Conservation (phyloP, 805 yeast genomes). For the Candida ficus region DNA sequence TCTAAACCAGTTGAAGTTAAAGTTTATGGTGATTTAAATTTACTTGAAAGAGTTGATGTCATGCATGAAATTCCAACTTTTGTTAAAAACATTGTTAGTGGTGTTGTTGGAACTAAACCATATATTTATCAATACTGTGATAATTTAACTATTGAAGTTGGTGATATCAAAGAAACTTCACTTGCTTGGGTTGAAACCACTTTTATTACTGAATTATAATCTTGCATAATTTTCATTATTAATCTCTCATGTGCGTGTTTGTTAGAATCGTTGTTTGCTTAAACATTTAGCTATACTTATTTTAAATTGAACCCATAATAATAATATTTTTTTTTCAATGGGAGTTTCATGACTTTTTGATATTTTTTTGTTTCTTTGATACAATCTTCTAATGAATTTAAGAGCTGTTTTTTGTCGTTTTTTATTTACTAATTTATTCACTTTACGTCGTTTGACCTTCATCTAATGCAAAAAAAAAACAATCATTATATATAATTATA, state of each 20-base stretch:
- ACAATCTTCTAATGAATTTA: neutral
- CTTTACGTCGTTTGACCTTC: neutral
- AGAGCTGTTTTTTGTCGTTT: neutral
- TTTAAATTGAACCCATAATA: no score
- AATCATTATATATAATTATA: neutral
- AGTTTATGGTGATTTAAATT: slow-evolving; percentile 56
- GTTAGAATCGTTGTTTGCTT: neutral
- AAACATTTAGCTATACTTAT: neutral
- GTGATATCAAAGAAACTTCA: slow-evolving; percentile 49
- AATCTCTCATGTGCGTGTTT: neutral
- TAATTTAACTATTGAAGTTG: slow-evolving; percentile 44
- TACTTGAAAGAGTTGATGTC: slow-evolving; percentile 91
- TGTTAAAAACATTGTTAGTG: slow-evolving; percentile 88
- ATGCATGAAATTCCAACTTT: slow-evolving; percentile 96
- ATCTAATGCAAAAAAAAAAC: neutral
- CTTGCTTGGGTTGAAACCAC: slow-evolving; percentile 75
- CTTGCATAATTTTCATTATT: neutral
- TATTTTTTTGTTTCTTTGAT: neutral
- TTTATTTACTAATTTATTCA: neutral
- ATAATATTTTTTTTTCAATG: neutral
- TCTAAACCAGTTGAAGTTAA: slow-evolving; percentile 38
- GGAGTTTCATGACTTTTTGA: neutral
- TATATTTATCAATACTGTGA: slow-evolving; percentile 89
- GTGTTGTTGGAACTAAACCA: slow-evolving; percentile 96
- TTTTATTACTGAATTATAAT: slow-evolving; percentile 46